A percentile compares a stretch with the other conserved stretches of the same genome.
phyloP scores from a whole-genome alignment of 1,284 basidiomycete genomes.

The Sutorius eximius region DNA sequence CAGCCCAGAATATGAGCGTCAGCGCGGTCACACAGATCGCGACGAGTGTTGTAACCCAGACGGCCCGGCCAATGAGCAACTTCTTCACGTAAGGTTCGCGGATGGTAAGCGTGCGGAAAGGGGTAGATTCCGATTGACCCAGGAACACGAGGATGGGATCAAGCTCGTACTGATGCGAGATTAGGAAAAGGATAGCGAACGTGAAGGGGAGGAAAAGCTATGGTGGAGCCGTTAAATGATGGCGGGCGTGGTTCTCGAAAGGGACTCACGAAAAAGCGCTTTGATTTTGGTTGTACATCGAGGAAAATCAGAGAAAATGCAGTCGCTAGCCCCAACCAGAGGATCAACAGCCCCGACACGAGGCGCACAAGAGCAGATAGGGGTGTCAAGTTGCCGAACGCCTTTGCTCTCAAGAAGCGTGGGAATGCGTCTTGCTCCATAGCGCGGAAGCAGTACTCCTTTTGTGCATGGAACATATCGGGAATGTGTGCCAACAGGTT shows the following conservation, averaged over 20 bases:
- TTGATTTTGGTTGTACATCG: constrained; percentile 85
- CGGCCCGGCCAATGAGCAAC: constrained; percentile 81
- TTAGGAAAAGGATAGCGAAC: constrained; percentile 85
- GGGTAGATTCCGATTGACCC: constrained; percentile 84
- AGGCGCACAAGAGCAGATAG: constrained; percentile 84
- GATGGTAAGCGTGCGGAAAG: constrained; percentile 88
- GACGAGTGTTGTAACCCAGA: constrained; percentile 80
- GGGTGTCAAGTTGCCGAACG: constrained; percentile 95
- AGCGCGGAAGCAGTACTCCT: constrained; percentile 95
- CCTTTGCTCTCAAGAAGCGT: constrained; percentile 92
- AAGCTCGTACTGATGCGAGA: constrained; percentile 95
- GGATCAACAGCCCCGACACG: constrained; percentile 78
- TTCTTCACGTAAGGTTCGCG: constrained; percentile 92
- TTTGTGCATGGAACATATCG: constrained; percentile 96
- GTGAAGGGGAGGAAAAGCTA: constrained; percentile 94
- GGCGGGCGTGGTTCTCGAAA: background rate
- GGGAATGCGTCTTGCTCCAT: constrained; percentile 99
- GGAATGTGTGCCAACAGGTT: constrained; percentile 87
- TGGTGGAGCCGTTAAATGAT: constrained; percentile 7
- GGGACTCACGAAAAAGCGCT: constrained; percentile 87
- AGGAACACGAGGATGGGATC: constrained; percentile 90
- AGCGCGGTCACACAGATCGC: constrained; percentile 70
- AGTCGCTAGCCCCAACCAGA: constrained; percentile 90
- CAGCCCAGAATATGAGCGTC: constrained; percentile 88
- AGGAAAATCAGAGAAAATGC: constrained; percentile 94